Evolutionary conservation across 2,329 filamentous ascomycete genomes (phyloP).

Genomic region (Rhinocladiella mackenziei): DNA sequence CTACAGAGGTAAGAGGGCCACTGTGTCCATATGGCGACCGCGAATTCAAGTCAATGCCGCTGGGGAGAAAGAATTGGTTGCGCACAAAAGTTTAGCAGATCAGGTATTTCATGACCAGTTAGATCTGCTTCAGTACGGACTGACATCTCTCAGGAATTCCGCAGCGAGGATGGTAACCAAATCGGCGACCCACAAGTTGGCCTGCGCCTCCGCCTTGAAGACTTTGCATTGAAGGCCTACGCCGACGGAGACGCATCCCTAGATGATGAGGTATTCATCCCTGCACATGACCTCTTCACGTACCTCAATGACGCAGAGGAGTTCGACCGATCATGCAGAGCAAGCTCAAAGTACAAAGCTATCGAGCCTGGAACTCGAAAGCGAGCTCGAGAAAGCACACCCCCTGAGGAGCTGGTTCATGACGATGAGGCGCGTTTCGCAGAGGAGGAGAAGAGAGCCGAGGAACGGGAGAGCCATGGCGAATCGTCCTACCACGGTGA

Average conservation of each 20-base stretch:
- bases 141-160: constrained; percentile 28
- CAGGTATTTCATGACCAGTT: constrained; percentile 14
- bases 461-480: too few species aligned
- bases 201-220: constrained; percentile 27
- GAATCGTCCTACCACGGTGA: too few species aligned
- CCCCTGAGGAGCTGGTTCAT: too few species aligned
- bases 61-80: constrained; percentile 23
- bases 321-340: too few species aligned
- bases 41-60: constrained; percentile 22
- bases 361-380: too few species aligned
- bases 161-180: constrained; percentile 29
- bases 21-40: constrained; percentile 34
- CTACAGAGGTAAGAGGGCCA: constrained; percentile 32
- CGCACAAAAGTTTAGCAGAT: constrained; percentile 17
- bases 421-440: too few species aligned
- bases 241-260: constrained; percentile 12
- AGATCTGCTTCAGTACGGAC: constrained; percentile 6
- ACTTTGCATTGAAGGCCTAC: constrained; percentile 30
- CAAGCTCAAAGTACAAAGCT: too few species aligned
- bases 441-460: too few species aligned
- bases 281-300: constrained; percentile 13
- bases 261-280: constrained; percentile 18
- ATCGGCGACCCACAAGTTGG: constrained; percentile 23
- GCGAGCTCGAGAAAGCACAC: too few species aligned
- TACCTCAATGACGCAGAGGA: constrained; percentile 22